Base-by-base conservation (phyloP, 345 rosid genomes). In the Clarkia xantiana region DNA sequence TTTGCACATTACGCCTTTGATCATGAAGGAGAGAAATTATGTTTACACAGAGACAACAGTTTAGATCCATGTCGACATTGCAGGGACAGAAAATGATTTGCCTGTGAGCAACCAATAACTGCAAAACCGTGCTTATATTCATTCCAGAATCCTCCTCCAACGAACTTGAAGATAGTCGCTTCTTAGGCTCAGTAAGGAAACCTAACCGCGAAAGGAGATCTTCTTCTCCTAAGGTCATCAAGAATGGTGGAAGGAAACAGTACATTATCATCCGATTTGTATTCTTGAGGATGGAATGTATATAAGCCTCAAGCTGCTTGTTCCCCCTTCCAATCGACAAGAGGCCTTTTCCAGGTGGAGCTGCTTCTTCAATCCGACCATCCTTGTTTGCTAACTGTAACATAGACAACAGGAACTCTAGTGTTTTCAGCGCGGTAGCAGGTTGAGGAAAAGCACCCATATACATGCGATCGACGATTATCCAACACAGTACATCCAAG, bases 391-490 rank as follows among this genome's bases (percentile, higher is more conserved):
- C 96, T 69, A 93, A 70, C 56, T 87, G 96, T 64, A 93, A 73
- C 95, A 93, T 80, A 13, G 99, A 93, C 68, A 93, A 67, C 65
- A 93, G 67, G 70, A 93, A 93, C 69, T 93, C 99, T 14, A 93
- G 72, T 59, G 81, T 86, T 61, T 72, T 84, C 49, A 87, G 71
- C 56, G 82, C 89, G 65, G 66, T 77, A 46, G 74, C 67, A 57
- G 99, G 86, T 58, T 77, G 94, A 70, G 96, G 86, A 65, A 91
- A 82, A 55, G 95, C 94, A 65, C 96, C 95, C 94, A 87, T 91
- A 60, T 81, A 91, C 34, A 81, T 82, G 46, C 95, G 87, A 66
- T 91, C 99, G 63, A 91, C 96, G 62, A 87, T 75, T 87, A 82
- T 78, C 94, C 90, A 84, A 64, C 96, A 87, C 58, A 91, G 74